Conservation (phyloP, 352 stramenopile genomes). For the Pythium phragmiticola region DNA sequence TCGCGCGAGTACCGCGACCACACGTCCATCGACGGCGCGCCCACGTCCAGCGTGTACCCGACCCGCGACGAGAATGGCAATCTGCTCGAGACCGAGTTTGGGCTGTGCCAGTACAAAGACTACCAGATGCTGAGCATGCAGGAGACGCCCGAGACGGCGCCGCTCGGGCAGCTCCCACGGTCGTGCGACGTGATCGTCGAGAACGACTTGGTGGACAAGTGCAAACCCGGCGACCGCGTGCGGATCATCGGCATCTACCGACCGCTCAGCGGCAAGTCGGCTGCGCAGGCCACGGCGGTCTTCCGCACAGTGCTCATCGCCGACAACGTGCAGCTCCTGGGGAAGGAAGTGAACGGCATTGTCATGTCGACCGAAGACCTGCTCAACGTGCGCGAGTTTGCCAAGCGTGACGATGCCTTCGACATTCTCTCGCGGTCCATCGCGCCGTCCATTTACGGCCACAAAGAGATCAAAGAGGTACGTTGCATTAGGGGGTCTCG, state of each 20-base stretch:
- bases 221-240: constrained; percentile 98
- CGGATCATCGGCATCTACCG: constrained; percentile 94
- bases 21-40: constrained; percentile 92
- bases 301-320: constrained; percentile 97
- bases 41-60: constrained; percentile 90
- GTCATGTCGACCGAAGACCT: constrained; percentile 92
- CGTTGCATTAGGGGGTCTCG: constrained; percentile 28
- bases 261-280: constrained; percentile 81
- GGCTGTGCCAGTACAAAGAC: constrained; percentile 98
- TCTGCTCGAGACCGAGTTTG: constrained; percentile 97
- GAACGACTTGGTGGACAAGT: constrained; percentile 98
- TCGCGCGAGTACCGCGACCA: constrained; percentile 96
- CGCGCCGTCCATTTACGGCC: constrained; percentile 98
- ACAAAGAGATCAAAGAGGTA: constrained; percentile 97
- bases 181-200: constrained; percentile 98
- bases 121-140: constrained; percentile 94
- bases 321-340: constrained; percentile 95
- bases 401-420: constrained; percentile 87
- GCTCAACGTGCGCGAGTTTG: constrained; percentile 91
- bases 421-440: constrained; percentile 94
- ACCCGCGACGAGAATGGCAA: constrained; percentile 97
- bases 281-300: constrained; percentile 81
- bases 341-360: constrained; percentile 93
- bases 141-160: constrained; percentile 92
- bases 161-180: constrained; percentile 95